Base-by-base conservation (phyloP, 169 alveolate species). In the Plasmodium gallinaceum region DNA sequence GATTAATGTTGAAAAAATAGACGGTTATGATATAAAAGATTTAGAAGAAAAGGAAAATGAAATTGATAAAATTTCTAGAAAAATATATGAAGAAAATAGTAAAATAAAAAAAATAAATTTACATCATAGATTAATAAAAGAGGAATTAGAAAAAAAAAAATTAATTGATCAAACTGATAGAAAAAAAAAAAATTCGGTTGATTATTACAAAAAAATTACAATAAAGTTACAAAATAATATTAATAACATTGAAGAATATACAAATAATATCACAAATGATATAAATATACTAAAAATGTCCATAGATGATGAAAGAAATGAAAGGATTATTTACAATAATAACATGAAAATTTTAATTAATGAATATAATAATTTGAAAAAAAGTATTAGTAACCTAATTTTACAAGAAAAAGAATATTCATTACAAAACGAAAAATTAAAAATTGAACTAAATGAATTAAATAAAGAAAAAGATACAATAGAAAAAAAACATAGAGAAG, bases 251-350 rank as follows among this genome's bases (percentile, higher is more conserved):
- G 91, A 83, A 60, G 91, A 83, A 18, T 83, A 83, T 46, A 83
- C 48, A 66, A 83, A 83, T 37, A 83, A 83, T 71, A 83, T 83
- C n/a, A 83, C 91, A 66, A 83, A 83, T 42, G 91, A 83, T 68
- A 83, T 83, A 42, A 83, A 83, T 32, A 54, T 68, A 20, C 20
- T 83, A 62, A 83, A 83, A 57, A 69, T 72, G 46, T 20, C 37
- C 26, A 83, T 83, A 83, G 91, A 83, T 57, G 91, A 83, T 46
- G 91, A 83, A 83, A 66, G 91, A 42, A 83, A 83, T 22, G 91
- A 83, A 32, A 83, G 91, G 52, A 83, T 83, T n/a, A 83, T 83
- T 22, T 83, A 68, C 32, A 83, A 83, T 43, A 83, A 83, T 20
- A 83, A 83, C 20, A 83, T 83, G 91, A 83, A 83, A 83, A 48